These are phyloP conservation scores for Arachis stenosperma DNA, from an alignment of 306 rosid species.

Conservation along the genomic window DNA sequence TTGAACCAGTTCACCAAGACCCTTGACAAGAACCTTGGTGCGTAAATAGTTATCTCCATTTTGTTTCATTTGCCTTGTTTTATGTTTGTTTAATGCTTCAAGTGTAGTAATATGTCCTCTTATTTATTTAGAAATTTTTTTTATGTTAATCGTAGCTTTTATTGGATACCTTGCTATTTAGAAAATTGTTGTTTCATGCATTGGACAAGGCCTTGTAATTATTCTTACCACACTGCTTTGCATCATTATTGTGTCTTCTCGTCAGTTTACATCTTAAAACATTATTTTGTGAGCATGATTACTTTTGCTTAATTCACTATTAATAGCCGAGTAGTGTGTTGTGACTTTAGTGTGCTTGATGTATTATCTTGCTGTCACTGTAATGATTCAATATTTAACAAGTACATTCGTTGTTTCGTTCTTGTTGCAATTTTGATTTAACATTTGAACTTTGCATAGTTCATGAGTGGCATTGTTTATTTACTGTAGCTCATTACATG, in stretches of 20 bases:
- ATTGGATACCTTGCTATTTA: not conserved
- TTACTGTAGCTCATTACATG: not conserved
- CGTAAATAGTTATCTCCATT: not conserved
- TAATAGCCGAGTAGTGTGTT: too few species aligned
- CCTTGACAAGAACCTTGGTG: constrained; percentile 76
- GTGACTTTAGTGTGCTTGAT: too few species aligned
- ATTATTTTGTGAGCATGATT: too few species aligned
- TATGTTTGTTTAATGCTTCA: not conserved
- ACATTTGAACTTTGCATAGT: too few species aligned
- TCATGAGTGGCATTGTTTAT: not conserved
- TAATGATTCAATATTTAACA: not conserved
- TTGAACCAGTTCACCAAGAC: constrained; percentile 83
- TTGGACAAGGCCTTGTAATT: not conserved
- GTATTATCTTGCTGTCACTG: not conserved
- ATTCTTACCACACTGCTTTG: not conserved
- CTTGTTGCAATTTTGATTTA: not conserved
- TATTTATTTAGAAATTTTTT: not conserved
- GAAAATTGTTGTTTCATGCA: not conserved
- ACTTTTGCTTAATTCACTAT: too few species aligned
- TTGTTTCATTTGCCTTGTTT: not conserved
- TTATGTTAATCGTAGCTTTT: not conserved
- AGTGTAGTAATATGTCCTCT: not conserved
- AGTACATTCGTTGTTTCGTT: not conserved
- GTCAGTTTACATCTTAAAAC: too few species aligned
- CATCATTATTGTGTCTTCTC: too few species aligned